Percentiles rank a stretch among this genome's conserved stretches.
Evolutionary conservation across 2,329 filamentous ascomycete species (phyloP).

Genomic region (Thyridium curvatum): DNA sequence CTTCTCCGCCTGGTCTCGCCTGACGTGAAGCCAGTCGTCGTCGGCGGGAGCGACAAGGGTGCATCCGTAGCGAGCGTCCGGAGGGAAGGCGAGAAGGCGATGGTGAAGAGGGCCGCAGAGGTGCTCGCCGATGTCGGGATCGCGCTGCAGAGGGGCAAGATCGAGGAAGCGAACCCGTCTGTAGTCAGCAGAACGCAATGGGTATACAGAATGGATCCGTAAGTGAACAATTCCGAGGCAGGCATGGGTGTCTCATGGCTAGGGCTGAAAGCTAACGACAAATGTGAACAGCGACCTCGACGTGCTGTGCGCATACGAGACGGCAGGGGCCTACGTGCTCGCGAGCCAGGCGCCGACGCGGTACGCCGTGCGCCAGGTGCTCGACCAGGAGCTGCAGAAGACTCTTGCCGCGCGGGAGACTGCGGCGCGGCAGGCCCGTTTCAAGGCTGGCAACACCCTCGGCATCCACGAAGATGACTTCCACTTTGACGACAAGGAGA

Average conservation of each 20-base stretch:
- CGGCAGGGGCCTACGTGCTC: conserved; percentile 47
- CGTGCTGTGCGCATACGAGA: conserved; percentile 67
- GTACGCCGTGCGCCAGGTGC: conserved; percentile 88
- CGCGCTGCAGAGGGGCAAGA: conserved; percentile 69
- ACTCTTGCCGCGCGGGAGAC: conserved; percentile 62
- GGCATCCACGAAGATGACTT: conserved; percentile 11
- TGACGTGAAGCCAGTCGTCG: conserved; percentile 83
- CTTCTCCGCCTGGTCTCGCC: conserved; percentile 79
- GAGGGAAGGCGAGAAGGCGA: conserved; percentile 74
- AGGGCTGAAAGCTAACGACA: no score
- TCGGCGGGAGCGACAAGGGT: conserved; percentile 57
- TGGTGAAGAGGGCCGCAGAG: conserved; percentile 73
- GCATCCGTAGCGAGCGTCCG: conserved; percentile 67
- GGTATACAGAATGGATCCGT: conserved; percentile 95
- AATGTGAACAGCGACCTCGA: conserved; percentile 60
- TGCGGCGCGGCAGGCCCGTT: conserved; percentile 59
- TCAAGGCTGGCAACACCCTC: conserved; percentile 42
- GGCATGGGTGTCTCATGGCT: no score
- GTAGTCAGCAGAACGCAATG: conserved; percentile 55
- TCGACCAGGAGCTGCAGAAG: conserved; percentile 83
- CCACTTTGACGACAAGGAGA: conserved; percentile 32
- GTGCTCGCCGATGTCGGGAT: conserved; percentile 81
- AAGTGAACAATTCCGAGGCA: no score
- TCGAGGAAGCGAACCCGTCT: conserved; percentile 50
- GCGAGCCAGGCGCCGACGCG: conserved; percentile 65